Conservation (phyloP, 345 rosid genomes). For the Chamaenerion angustifolium region DNA sequence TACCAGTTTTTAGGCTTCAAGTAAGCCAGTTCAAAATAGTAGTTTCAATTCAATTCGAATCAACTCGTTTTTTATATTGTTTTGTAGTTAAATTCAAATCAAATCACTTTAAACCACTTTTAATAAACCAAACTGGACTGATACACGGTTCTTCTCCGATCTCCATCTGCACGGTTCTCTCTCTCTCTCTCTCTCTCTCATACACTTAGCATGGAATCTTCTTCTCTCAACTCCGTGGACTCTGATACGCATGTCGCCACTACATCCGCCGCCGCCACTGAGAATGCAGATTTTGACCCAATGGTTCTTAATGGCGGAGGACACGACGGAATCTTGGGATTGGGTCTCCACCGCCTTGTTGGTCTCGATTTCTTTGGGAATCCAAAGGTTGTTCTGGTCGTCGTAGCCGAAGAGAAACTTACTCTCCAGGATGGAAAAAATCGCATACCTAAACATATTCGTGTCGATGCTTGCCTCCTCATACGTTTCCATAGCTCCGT, state of each 20-base stretch:
- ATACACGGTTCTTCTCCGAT: too few species aligned
- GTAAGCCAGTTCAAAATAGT: too few species aligned
- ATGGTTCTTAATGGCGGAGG: slow-evolving; percentile 60
- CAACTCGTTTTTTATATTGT: too few species aligned
- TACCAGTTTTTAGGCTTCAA: too few species aligned
- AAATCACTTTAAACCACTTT: too few species aligned
- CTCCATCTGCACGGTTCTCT: too few species aligned
- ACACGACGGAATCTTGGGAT: slow-evolving; percentile 4
- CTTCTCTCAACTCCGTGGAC: too few species aligned
- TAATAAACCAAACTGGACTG: too few species aligned
- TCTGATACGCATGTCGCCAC: slow-evolving; percentile 82
- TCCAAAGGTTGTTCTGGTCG: slow-evolving; percentile 58
- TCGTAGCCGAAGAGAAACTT: slow-evolving; percentile 84
- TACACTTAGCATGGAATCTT: too few species aligned
- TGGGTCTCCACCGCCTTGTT: slow-evolving; percentile 1
- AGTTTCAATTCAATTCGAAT: too few species aligned
- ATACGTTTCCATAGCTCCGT: slow-evolving; percentile 29
- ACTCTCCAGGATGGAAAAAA: slow-evolving; percentile 86
- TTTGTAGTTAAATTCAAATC: too few species aligned
- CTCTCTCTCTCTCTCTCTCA: too few species aligned
- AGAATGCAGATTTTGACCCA: slow-evolving; percentile 85
- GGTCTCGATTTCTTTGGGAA: slow-evolving; percentile 25
- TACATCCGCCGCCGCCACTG: slow-evolving; percentile 71
- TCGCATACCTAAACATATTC: slow-evolving; percentile 90
- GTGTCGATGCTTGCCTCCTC: slow-evolving; percentile 96